These are phyloP conservation scores for Suillus lakei DNA, from an alignment of 768 basidiomycete genomes.

Conservation along the genomic window DNA sequence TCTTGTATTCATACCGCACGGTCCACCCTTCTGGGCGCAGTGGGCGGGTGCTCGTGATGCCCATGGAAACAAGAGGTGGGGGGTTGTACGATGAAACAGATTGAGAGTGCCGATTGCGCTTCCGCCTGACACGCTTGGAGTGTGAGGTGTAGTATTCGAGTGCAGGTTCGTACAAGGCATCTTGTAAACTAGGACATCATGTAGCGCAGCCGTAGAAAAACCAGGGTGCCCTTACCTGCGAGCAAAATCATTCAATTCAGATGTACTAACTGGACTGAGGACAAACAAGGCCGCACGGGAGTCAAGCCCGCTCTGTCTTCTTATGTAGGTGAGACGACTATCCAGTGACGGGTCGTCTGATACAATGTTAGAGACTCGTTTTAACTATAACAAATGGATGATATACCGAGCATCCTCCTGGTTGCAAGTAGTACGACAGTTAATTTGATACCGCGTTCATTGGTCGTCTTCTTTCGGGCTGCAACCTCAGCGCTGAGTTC, in stretches of 20 bases:
- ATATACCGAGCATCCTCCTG: conserved; percentile 81
- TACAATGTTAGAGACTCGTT: not conserved
- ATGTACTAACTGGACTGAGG: conserved; percentile 86
- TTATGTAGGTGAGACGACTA: conserved; percentile 80
- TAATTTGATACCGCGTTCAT: conserved; percentile 89
- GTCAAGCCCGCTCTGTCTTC: conserved; percentile 87
- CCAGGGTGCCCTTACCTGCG: conserved; percentile 54
- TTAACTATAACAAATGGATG: conserved; percentile 1
- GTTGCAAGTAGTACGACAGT: conserved; percentile 95
- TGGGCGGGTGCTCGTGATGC: conserved; percentile 49
- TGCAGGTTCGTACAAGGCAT: conserved; percentile 87
- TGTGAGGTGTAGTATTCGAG: conserved; percentile 93
- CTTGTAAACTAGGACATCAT: conserved; percentile 65
- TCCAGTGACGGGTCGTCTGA: conserved; percentile 88
- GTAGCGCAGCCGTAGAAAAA: conserved; percentile 6
- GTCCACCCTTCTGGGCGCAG: conserved; percentile 91
- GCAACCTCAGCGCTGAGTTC: conserved; percentile 84
- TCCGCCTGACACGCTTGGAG: conserved; percentile 89
- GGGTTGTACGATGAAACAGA: conserved; percentile 49
- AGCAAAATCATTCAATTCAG: conserved; percentile 89
- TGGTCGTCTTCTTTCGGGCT: conserved; percentile 74
- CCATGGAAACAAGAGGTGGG: conserved; percentile 52
- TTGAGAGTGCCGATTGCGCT: conserved; percentile 83
- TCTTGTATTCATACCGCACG: conserved; percentile 96
- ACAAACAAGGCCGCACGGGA: conserved; percentile 94